These are phyloP conservation scores for Phaffomyces antillensis DNA, from an alignment of 805 yeast species.

Conservation along the genomic window DNA sequence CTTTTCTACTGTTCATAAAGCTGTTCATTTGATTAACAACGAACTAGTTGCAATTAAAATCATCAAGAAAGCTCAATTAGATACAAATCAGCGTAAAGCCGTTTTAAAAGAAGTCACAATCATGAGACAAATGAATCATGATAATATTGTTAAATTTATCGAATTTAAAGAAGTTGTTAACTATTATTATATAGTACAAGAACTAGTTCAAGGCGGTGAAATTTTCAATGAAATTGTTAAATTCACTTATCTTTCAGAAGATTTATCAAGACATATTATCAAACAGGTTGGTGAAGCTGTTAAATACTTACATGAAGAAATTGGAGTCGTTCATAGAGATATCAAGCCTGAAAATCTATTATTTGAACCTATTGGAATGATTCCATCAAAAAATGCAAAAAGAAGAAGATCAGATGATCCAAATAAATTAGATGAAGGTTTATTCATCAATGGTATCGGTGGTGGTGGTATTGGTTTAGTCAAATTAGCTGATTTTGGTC, in stretches of 20 bases:
- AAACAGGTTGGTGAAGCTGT: slow-evolving; percentile 77
- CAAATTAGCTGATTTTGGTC: slow-evolving; percentile 64
- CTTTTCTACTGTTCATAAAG: slow-evolving; percentile 78
- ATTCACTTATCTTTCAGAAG: slow-evolving; percentile 49
- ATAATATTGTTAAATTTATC: slow-evolving; percentile 50
- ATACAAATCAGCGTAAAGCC: slow-evolving; percentile 34
- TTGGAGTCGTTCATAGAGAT: slow-evolving; percentile 93
- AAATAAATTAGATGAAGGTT: slow-evolving; percentile 56
- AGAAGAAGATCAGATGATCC: slow-evolving; percentile 51
- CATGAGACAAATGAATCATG: slow-evolving; percentile 47
- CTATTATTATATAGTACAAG: slow-evolving; percentile 63
- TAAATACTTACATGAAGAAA: slow-evolving; percentile 85
- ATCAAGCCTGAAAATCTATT: slow-evolving; percentile 92
- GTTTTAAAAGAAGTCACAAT: slow-evolving; percentile 31
- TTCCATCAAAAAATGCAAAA: slow-evolving; percentile 9
- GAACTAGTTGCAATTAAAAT: slow-evolving; percentile 65
- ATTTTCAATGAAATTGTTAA: slow-evolving; percentile 68
- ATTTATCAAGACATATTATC: slow-evolving; percentile 52
- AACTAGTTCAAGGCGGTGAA: slow-evolving; percentile 68
- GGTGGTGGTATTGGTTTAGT: slow-evolving; percentile 59
- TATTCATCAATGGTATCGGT: slow-evolving; percentile 43
- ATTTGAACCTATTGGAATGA: slow-evolving; percentile 40
- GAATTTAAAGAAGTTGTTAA: slow-evolving; percentile 50
- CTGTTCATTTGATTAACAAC: slow-evolving; percentile 39
- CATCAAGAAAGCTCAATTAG: slow-evolving; percentile 45